A percentile compares a stretch with the other conserved stretches of the same genome.
These are phyloP conservation scores for Cornus suecica DNA, from an alignment of 148 eudicot genomes.

Conservation along the genomic window DNA sequence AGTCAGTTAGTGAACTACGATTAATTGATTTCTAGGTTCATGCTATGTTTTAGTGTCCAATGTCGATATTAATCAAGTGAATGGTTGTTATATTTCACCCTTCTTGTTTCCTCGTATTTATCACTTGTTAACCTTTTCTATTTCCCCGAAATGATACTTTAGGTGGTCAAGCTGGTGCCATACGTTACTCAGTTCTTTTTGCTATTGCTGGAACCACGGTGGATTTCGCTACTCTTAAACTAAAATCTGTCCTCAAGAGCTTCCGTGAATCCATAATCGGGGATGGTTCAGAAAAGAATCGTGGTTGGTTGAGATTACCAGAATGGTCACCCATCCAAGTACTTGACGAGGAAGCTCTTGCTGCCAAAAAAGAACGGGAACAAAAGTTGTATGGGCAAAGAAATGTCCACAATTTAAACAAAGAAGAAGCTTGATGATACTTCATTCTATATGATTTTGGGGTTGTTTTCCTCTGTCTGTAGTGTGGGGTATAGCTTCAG, in stretches of 20 bases:
- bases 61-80: background rate
- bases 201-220: slow-evolving; percentile 71
- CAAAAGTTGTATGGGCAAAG: slow-evolving; percentile 54
- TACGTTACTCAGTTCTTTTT: slow-evolving; percentile 67
- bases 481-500: background rate
- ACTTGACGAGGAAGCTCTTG: slow-evolving; percentile 89
- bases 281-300: slow-evolving; percentile 21
- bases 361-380: slow-evolving; percentile 85
- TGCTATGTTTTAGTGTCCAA: background rate
- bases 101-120: background rate
- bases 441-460: background rate
- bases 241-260: slow-evolving; percentile 48
- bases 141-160: slow-evolving; percentile 18
- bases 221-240: slow-evolving; percentile 63
- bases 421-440: slow-evolving; percentile 50
- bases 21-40: too few species aligned
- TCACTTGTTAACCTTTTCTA: background rate
- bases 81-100: background rate
- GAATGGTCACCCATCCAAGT: slow-evolving; percentile 94
- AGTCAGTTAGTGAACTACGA: too few species aligned
- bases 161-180: slow-evolving; percentile 76
- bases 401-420: slow-evolving; percentile 41
- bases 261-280: slow-evolving; percentile 38
- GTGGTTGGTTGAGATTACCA: slow-evolving; percentile 51
- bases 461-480: background rate